Evolutionary conservation across 805 yeast species (phyloP).

Genomic region (Starmerella etchellsii): DNA sequence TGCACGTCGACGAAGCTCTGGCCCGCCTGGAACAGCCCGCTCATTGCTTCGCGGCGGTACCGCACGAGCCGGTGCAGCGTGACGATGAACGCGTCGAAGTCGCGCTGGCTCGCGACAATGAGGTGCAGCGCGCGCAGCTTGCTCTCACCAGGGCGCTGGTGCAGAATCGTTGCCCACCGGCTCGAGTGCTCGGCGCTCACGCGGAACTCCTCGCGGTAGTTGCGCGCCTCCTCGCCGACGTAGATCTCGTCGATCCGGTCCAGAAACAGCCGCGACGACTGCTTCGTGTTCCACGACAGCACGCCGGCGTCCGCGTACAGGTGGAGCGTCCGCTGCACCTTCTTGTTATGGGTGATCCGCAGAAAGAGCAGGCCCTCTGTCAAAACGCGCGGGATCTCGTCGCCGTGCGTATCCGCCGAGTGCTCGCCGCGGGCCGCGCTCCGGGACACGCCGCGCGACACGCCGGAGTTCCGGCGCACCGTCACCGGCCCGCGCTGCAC

Average conservation of each 20-base stretch:
- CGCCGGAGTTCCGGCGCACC: slow-evolving; percentile 20
- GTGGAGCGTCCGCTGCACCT: slow-evolving; percentile 42
- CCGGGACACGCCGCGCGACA: too few species aligned
- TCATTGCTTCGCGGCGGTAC: slow-evolving; percentile 49
- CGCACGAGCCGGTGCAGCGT: slow-evolving; percentile 44
- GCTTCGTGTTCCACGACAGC: slow-evolving; percentile 43
- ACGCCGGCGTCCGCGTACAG: slow-evolving; percentile 44
- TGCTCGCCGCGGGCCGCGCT: too few species aligned
- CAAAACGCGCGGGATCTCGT: slow-evolving; percentile 14
- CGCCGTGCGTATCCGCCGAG: not conserved
- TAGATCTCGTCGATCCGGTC: slow-evolving; percentile 55
- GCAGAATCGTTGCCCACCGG: slow-evolving; percentile 73
- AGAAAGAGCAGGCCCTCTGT: slow-evolving; percentile 45
- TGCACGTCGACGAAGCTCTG: slow-evolving; percentile 50
- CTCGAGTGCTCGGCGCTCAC: slow-evolving; percentile 51
- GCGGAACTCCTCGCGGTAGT: slow-evolving; percentile 75
- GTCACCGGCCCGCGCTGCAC: slow-evolving; percentile 18
- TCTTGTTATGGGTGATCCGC: slow-evolving; percentile 59
- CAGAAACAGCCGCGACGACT: slow-evolving; percentile 35
- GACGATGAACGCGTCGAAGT: slow-evolving; percentile 41
- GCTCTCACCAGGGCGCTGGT: slow-evolving; percentile 41
- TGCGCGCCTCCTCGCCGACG: slow-evolving; percentile 58
- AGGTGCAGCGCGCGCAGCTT: slow-evolving; percentile 71
- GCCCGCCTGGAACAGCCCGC: slow-evolving; percentile 50
- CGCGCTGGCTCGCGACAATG: slow-evolving; percentile 43